Evolutionary conservation across 2,329 filamentous ascomycete species (phyloP).

Genomic region (Talaromyces marneffei): DNA sequence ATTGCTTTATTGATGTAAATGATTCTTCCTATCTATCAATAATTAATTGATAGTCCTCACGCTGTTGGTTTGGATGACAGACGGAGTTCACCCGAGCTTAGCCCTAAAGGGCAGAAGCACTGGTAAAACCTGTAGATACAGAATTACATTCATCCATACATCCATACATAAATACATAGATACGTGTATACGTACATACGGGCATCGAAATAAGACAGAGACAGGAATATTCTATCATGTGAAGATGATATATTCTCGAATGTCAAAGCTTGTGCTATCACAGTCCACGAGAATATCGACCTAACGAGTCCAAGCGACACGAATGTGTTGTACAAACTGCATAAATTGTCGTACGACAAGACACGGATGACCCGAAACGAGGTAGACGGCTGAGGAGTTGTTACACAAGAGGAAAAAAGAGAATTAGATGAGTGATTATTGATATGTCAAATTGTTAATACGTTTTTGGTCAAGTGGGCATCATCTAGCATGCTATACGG

Average conservation of each 20-base stretch:
- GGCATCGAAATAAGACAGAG: background rate
- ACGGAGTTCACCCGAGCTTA: background rate
- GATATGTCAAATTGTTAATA: background rate
- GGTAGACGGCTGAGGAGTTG: background rate
- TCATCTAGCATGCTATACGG: background rate
- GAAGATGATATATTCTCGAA: background rate
- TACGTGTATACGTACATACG: background rate
- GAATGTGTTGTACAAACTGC: background rate
- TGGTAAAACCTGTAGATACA: background rate
- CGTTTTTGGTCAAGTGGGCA: conserved; percentile 1
- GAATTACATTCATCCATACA: background rate
- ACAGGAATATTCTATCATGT: background rate
- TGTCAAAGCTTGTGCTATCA: background rate
- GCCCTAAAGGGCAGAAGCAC: background rate
- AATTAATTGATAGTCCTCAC: background rate
- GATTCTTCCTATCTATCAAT: background rate
- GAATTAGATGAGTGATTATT: background rate
- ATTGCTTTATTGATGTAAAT: background rate
- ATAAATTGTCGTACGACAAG: background rate
- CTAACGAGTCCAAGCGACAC: background rate
- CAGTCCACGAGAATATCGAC: background rate
- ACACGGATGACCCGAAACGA: background rate
- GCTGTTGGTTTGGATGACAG: background rate
- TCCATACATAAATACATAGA: background rate
- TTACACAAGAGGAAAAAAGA: background rate